Percentiles rank a stretch among this genome's conserved stretches.
Conservation (phyloP, 2,329 filamentous ascomycete species). For the Ploettnerulaceae sp. region DNA sequence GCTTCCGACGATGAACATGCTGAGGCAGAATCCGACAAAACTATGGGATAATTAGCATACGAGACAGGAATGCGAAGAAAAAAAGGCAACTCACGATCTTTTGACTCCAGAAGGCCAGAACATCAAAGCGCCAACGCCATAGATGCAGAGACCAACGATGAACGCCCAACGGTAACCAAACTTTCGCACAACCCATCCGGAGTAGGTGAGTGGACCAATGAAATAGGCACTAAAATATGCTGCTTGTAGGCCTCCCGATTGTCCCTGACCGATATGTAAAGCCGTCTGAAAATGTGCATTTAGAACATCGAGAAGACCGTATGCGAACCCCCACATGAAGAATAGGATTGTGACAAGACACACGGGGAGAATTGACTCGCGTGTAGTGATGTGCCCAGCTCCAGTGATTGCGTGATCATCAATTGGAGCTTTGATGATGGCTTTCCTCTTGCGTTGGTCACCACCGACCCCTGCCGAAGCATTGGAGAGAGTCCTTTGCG, state of each 20-base stretch:
- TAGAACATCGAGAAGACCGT: slow-evolving; percentile 76
- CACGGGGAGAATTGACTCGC: slow-evolving; percentile 53
- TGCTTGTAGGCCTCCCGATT: slow-evolving; percentile 60
- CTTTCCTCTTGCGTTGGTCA: neutral
- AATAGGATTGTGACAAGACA: slow-evolving; percentile 67
- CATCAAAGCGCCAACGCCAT: slow-evolving; percentile 70
- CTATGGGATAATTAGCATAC: slow-evolving; percentile 6
- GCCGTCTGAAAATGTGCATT: slow-evolving; percentile 53
- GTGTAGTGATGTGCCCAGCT: slow-evolving; percentile 56
- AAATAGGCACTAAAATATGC: slow-evolving; percentile 70
- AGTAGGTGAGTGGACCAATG: slow-evolving; percentile 58
- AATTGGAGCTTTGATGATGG: slow-evolving; percentile 35
- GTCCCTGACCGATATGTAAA: slow-evolving; percentile 55
- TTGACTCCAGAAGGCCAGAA: slow-evolving; percentile 74
- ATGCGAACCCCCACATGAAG: slow-evolving; percentile 84
- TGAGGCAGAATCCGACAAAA: slow-evolving; percentile 29
- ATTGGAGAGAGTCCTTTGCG: neutral
- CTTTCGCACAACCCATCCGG: slow-evolving; percentile 66
- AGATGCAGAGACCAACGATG: slow-evolving; percentile 69
- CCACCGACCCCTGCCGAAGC: neutral
- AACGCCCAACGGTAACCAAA: slow-evolving; percentile 75
- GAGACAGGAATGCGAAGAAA: no score
- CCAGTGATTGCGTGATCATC: slow-evolving; percentile 63
- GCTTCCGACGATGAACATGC: slow-evolving; percentile 64
- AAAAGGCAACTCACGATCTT: slow-evolving; percentile 19